Evolutionary conservation across 1,284 basidiomycete genomes (phyloP).

Genomic region (Boletus sp.): DNA sequence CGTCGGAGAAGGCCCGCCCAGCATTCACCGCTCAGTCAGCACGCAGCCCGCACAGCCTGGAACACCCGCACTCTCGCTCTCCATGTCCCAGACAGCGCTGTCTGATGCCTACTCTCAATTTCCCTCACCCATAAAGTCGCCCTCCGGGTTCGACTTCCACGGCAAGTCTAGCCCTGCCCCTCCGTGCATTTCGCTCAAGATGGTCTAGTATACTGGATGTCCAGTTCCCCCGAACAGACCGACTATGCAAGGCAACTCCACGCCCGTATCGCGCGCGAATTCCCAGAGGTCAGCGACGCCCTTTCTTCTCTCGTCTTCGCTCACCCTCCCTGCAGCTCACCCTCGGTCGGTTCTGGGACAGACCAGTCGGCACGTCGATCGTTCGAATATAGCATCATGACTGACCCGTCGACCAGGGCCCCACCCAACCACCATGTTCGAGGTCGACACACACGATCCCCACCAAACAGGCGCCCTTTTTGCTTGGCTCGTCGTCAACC

Average conservation of each 20-base stretch:
- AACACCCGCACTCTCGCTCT: too few relatives aligned
- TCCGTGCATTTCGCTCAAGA: neutral
- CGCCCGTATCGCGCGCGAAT: constrained; percentile 61
- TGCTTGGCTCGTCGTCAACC: constrained; percentile 39
- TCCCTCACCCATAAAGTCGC: constrained; percentile 47
- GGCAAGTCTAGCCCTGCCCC: constrained; percentile 36
- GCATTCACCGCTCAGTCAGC: too few relatives aligned
- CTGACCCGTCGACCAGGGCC: constrained; percentile 28
- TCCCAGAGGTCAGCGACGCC: constrained; percentile 55
- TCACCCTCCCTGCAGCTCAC: constrained; percentile 44
- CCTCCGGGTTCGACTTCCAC: constrained; percentile 66
- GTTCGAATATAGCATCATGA: neutral
- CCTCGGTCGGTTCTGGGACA: constrained; percentile 63
- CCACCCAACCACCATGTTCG: constrained; percentile 42
- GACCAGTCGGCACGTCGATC: constrained; percentile 47
- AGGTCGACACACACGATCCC: constrained; percentile 38
- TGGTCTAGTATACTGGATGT: constrained; percentile 59
- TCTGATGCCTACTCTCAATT: constrained; percentile 53
- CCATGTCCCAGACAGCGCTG: constrained; percentile 9
- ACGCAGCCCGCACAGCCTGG: too few relatives aligned
- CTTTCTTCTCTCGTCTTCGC: neutral
- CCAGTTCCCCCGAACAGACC: constrained; percentile 39
- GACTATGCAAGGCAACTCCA: constrained; percentile 58
- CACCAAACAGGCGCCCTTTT: constrained; percentile 41
- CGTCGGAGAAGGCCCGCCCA: too few relatives aligned